Base-by-base conservation (phyloP, 352 stramenopile genomes). In the Aphanomyces invadans region DNA sequence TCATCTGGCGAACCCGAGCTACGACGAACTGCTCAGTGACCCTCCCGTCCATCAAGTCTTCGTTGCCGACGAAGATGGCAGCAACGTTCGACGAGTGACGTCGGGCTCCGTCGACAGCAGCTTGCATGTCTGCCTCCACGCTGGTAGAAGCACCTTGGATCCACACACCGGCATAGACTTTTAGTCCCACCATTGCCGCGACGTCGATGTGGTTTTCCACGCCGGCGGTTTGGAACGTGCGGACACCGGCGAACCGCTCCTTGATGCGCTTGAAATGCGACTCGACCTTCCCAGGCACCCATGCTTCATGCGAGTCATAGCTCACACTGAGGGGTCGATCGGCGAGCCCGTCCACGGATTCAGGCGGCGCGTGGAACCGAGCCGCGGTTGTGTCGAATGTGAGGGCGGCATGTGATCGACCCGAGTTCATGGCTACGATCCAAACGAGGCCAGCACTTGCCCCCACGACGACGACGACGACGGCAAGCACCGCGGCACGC, bases 1-100 rank as follows among this genome's bases (percentile, higher is more conserved):
- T 48, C 31, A 48, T 49, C 19, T 57, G 33, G 9, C 53, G 55
- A 4, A 67, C 60, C 21, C 46, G 52, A 10, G 21, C 19, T 3
- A 45, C 7, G 4, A 67, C 42, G n/a, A 38, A 42, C 39, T 11
- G 4, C 38, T 42, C 21, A 7, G n/a, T 11, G 31, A 42, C 19
- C 23, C 36, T 17, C 31, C 73, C 70, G 36, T 45, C 74, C 28
- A 73, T 71, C 1, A 86, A 56, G 61, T 86, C 83, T 65, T 86
- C 78, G 59, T 86, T 86, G 70, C 78, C 78, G 29, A 86, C 78
- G 45, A 84, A 81, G 67, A 86, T 80, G 65, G 78, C 70, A 51
- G 78, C 51, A 60, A 86, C 72, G 32, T 65, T 76, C 26, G 66
- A 69, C 31, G 69, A 67, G 39, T 67, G 39, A 11, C 38, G 51